These are phyloP conservation scores for Lyophyllum atratum DNA, from an alignment of 768 basidiomycete species.

Conservation along the genomic window DNA sequence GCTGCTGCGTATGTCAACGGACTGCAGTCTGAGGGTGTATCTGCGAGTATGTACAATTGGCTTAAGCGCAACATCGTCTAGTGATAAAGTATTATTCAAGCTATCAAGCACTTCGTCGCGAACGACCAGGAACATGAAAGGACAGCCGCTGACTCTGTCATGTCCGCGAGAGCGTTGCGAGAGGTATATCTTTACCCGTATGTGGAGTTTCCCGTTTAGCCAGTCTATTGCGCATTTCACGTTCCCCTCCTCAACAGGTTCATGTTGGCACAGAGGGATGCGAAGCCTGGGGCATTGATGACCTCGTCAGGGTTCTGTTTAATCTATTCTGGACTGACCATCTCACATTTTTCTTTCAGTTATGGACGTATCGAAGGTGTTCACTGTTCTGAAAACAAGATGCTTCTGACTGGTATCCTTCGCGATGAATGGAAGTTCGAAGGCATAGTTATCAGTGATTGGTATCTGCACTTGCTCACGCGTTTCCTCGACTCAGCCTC, in stretches of 20 bases:
- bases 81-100: constrained; percentile 22
- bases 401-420: constrained; percentile 62
- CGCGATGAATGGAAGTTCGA: constrained; percentile 76
- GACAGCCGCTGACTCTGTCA: constrained; percentile 60
- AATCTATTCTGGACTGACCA: background rate
- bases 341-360: constrained; percentile 30
- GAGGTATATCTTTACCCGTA: constrained; percentile 76
- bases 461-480: constrained; percentile 40
- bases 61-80: background rate
- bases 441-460: constrained; percentile 76
- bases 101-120: constrained; percentile 74
- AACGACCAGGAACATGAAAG: constrained; percentile 79
- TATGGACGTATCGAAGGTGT: constrained; percentile 75
- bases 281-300: constrained; percentile 68
- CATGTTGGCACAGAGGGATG: constrained; percentile 67
- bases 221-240: background rate
- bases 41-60: constrained; percentile 43
- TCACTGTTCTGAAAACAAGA: constrained; percentile 70
- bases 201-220: constrained; percentile 17
- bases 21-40: constrained; percentile 64
- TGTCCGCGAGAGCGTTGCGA: constrained; percentile 66
- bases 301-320: constrained; percentile 46
- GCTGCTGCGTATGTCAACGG: constrained; percentile 71
- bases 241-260: constrained; percentile 38
- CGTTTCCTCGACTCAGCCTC: background rate